Evolutionary conservation across 805 yeast species (phyloP), one percentile per base, ranked within the genome.

Genomic region (Ogataea ramenticola): DNA sequence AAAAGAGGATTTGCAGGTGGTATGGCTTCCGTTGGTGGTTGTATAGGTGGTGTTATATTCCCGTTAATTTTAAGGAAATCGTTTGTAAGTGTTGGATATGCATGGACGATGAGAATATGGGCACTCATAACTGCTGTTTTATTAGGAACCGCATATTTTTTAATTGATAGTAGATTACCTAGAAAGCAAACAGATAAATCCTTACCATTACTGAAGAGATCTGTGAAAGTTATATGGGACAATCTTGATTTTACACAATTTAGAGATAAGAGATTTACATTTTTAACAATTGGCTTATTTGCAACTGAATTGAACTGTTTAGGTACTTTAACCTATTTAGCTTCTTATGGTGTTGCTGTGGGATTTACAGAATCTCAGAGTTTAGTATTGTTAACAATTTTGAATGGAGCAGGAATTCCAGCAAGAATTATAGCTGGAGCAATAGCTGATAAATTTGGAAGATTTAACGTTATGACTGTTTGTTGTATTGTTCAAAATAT

Each of bases 1-100:
- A 76, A 70, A 51, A 64, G 87, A 49, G 86, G 80, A 1, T 67
- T 69, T 44, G 80, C 80, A 1, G 61, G 71, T 14, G 72, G 74
- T 27, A 48, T 70, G 1, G 77, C 78, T 1, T 70, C 76, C 2
- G 64, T 66, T 41, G 80, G 80, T 15, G 79, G 79, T 2, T 68
- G 75, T 7, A 51, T 74, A 17, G 80, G 80, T 15, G 81, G 80
- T 24, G 56, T 74, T 43, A 45, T 68, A 17, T 69, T 75, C 51
- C 79, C 82, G 3, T 56, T 77, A 42, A 65, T 76, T 62, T 60
- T 78, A 45, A 65, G 76, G 49, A 63, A 65, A 39, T 56, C 77
- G 22, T 78, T 72, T 51, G 54, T 54, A 2, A 60, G 60, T 37
- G 70, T 74, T 26, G 82, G 82, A 1, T 78, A 67, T 49, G 62